Percentiles rank a stretch among this genome's conserved stretches.
These are phyloP conservation scores for Lasiodiplodia sp. DNA, from an alignment of 2,329 filamentous ascomycete genomes.

Conservation along the genomic window DNA sequence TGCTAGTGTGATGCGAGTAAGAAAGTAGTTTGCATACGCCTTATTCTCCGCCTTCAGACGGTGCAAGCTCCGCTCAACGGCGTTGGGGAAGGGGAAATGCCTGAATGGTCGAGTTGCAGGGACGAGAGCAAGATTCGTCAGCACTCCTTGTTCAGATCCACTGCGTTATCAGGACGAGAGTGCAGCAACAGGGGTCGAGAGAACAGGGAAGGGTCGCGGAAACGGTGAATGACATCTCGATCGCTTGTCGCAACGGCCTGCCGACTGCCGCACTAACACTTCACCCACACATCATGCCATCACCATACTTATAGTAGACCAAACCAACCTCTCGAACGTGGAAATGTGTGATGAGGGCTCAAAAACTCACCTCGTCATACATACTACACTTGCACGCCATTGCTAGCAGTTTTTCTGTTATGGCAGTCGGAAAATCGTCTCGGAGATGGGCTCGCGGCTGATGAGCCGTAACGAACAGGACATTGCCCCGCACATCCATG, in stretches of 20 bases:
- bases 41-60: not conserved
- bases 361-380: no score
- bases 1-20: not conserved
- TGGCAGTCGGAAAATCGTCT: not conserved
- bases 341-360: no score
- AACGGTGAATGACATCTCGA: not conserved
- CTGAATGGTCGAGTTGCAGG: not conserved
- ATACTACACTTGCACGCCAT: no score
- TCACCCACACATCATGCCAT: not conserved
- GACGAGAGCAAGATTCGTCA: not conserved
- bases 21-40: not conserved
- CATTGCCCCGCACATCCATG: not conserved
- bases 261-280: not conserved
- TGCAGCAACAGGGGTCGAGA: not conserved
- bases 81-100: no score
- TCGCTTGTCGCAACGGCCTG: not conserved
- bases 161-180: not conserved
- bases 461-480: not conserved
- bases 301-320: no score
- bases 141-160: not conserved
- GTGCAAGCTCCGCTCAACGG: not conserved
- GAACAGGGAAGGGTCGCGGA: not conserved
- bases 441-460: not conserved
- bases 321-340: no score
- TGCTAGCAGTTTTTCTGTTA: not conserved